Evolutionary conservation across 257 asterid genomes (phyloP).

Genomic region (Solanum megistacrolobum): DNA sequence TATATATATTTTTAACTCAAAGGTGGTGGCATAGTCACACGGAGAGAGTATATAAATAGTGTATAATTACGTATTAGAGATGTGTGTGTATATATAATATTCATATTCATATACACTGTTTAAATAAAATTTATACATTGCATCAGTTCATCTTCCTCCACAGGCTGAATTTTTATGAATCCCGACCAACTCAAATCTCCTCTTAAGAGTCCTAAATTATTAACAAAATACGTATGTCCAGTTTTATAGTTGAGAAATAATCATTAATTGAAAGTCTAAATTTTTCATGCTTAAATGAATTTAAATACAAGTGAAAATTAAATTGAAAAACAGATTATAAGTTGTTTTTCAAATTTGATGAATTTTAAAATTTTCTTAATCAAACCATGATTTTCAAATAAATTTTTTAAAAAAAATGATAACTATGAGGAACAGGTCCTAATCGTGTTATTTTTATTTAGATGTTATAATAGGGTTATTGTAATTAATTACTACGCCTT

Average conservation of each 20-base stretch:
- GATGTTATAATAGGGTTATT: not conserved
- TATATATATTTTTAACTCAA: too few species aligned
- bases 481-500: not conserved
- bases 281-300: not conserved
- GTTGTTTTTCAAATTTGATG: not conserved
- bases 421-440: not conserved
- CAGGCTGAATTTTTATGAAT: too few species aligned
- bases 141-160: too few species aligned
- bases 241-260: too few species aligned
- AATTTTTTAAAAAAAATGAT: not conserved
- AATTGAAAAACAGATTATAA: not conserved
- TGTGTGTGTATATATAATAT: too few species aligned
- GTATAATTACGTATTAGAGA: not conserved
- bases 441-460: too few species aligned
- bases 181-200: not conserved
- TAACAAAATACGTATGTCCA: not conserved
- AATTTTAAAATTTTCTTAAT: too few species aligned
- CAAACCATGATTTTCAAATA: not conserved
- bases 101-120: too few species aligned
- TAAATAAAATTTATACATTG: too few species aligned
- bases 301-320: not conserved
- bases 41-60: not conserved
- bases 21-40: too few species aligned
- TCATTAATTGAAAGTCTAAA: too few species aligned
- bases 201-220: not conserved